Percentiles rank a stretch among this genome's conserved stretches.
Evolutionary conservation across 208 protist genomes (phyloP).

Genomic region (Crithidia fasciculata): DNA sequence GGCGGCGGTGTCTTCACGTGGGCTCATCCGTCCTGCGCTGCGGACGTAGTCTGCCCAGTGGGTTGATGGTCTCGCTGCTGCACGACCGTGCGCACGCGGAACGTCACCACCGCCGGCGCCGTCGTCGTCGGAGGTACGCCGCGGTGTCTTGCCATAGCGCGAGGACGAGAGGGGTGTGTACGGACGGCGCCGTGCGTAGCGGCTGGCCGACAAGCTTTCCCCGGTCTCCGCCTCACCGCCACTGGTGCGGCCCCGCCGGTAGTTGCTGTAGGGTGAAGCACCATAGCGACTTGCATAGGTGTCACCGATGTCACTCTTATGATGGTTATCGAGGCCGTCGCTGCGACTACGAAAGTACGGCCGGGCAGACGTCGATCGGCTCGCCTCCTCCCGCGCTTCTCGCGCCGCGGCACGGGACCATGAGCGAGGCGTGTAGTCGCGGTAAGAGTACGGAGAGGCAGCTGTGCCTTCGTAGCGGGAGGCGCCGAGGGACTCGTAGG

Average conservation of each 20-base stretch:
- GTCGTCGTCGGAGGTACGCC: not conserved
- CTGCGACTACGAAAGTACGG: constrained; percentile 18
- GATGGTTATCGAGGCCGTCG: constrained; percentile 2
- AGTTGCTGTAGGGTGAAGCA: not conserved
- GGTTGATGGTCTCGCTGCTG: constrained; percentile 30
- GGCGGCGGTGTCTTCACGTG: not conserved
- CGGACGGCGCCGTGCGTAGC: not conserved
- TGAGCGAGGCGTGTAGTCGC: not conserved
- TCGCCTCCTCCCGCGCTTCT: not conserved
- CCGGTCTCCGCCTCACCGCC: not conserved
- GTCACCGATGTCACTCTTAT: not conserved
- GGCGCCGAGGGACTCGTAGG: constrained; percentile 9
- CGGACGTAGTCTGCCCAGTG: constrained; percentile 50
- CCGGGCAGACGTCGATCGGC: not conserved
- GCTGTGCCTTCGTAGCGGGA: not conserved
- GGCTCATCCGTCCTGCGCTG: constrained; percentile 18
- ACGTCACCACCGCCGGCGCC: no score
- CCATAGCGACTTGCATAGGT: not conserved
- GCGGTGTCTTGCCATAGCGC: constrained; percentile 10
- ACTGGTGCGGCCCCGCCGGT: not conserved
- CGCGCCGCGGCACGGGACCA: no score
- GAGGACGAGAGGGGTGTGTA: constrained; percentile 2
- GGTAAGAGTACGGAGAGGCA: not conserved
- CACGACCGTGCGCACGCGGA: not conserved
- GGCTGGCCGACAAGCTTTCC: not conserved